A percentile compares a stretch with the other conserved stretches of the same genome.
Conservation (phyloP, 2,329 filamentous ascomycete genomes). For the Xylariaceae sp. region DNA sequence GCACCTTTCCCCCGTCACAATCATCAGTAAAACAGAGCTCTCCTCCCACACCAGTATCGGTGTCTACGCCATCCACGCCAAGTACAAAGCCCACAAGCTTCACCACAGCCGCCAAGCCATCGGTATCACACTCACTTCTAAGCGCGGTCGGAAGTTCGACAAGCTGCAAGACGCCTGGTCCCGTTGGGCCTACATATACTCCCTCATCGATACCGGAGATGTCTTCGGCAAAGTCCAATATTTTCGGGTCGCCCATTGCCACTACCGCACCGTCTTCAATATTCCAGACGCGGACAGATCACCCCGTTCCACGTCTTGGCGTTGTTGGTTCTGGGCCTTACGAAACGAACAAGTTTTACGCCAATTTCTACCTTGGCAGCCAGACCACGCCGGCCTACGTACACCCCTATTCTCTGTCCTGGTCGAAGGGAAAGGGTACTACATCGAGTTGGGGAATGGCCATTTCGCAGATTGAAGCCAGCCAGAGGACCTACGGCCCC, state of each 20-base stretch:
- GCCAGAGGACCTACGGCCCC: conserved; percentile 60
- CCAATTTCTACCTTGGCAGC: conserved; percentile 69
- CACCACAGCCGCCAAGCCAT: conserved; percentile 29
- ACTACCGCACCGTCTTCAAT: conserved; percentile 41
- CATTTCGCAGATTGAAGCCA: conserved; percentile 64
- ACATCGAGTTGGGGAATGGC: conserved; percentile 69
- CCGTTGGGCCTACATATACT: neutral
- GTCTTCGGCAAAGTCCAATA: conserved; percentile 29
- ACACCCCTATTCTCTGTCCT: conserved; percentile 65
- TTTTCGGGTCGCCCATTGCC: conserved; percentile 49
- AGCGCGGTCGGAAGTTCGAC: conserved; percentile 7
- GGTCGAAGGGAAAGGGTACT: conserved; percentile 56
- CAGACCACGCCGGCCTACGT: conserved; percentile 66
- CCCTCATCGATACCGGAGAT: neutral
- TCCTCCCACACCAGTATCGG: conserved; percentile 26
- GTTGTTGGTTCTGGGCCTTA: conserved; percentile 43
- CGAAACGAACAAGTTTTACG: conserved; percentile 74
- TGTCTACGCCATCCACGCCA: conserved; percentile 25
- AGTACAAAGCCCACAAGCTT: conserved; percentile 15
- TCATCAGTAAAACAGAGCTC: conserved; percentile 14
- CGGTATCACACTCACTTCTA: conserved; percentile 22
- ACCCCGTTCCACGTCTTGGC: conserved; percentile 50
- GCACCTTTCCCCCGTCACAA: neutral
- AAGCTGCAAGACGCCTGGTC: conserved; percentile 1
- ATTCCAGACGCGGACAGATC: conserved; percentile 43